Evolutionary conservation across 2,329 filamentous ascomycete species (phyloP), one percentile per base, ranked within the genome.

Genomic region (Teratosphaeria pseudoeucalypti): DNA sequence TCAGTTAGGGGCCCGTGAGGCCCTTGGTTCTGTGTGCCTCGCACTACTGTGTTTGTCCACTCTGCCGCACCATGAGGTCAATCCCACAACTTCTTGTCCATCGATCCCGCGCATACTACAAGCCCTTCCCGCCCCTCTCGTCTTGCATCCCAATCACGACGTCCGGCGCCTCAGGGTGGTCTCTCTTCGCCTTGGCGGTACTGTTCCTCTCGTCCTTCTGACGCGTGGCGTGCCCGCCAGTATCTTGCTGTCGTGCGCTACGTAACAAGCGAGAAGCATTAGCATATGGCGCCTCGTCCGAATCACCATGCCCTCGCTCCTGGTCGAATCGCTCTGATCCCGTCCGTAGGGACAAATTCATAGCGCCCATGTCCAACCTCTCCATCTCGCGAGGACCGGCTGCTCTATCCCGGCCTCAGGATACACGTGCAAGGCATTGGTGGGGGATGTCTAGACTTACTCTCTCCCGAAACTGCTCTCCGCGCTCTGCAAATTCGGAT

Each of bases 121-220:
- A 54, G 23, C 77, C 76, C 58, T 77, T 75, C 49, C 73, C 74
- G 59, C 78, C 78, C 58, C 77, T 70, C 72, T 80, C 78, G 66
- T 79, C 77, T 67, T 80, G 76, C 75, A 80, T 79, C 0, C 78
- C 78, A 64, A 80, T 78, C 6, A 73, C 73, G 10, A 60, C 60
- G 49, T 65, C 77, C 0, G 78, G 78, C 14, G 76, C 73, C 66
- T 79, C 78, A 2, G 78, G 78, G 58, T 75, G 72, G 58, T 79
- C 77, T 58, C 76, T 67, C 72, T 79, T 79, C 29, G 77, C 75
- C 68, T 74, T 75, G 29, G 67, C 63, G 54, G 66, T 71, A 34
- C 70, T 73, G 27, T 72, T 71, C 27, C 69, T 66, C 29, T 69
- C 68, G 60, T 79, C 77, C 26, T 60, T 70, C 34, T 72, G 61